Evolutionary conservation across 129 eudicot species (phyloP), one percentile per base, ranked within the genome.

Genomic region (Flaveria trinervia): DNA sequence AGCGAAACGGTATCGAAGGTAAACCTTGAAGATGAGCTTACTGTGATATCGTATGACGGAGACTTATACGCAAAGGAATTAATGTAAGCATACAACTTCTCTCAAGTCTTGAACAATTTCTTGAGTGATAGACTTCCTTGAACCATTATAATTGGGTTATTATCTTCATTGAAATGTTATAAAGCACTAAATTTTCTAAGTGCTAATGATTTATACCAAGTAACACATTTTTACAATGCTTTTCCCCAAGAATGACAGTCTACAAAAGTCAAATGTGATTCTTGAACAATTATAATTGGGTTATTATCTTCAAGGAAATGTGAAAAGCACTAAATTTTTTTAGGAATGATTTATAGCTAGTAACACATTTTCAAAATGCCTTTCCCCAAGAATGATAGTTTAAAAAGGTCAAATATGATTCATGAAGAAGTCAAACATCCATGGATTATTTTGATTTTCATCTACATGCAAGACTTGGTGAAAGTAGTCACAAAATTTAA

Each of bases 21-120:
- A 71, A 81, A 75, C 71, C 83, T 82, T 9, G 83, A 80, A 79
- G 86, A 89, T 55, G 84, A 80, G 78, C 91, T 89, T 71, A 76
- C 73, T 23, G 79, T 83, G 56, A 79, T 89, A 82, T 45, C 72
- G 64, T 86, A 82, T 56, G 85, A 84, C 51, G 88, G 74, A 80
- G 86, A 83, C 75, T 59, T 84, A 57, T 80, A 55, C 22, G 56
- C 67, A 39, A 83, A 73, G 72, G 95, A 89, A 20, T 77, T 84
- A 36, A 83, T 68, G 95, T 89, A 86, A 83, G 91, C 60, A 77
- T 65, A 66, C 56, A 28, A 54, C 41, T 68, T 74, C 46, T 33
- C 33, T 4, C 30, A 10, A 2, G 7, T 67, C 6, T 46, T 0
- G 41, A 9, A 16, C 50, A 51, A 7, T 12, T 49, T 51, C 45